A percentile compares a stretch with the other conserved stretches of the same genome.
Conservation (phyloP, 208 protist species). For the Acanthamoeba lugdunensis region DNA sequence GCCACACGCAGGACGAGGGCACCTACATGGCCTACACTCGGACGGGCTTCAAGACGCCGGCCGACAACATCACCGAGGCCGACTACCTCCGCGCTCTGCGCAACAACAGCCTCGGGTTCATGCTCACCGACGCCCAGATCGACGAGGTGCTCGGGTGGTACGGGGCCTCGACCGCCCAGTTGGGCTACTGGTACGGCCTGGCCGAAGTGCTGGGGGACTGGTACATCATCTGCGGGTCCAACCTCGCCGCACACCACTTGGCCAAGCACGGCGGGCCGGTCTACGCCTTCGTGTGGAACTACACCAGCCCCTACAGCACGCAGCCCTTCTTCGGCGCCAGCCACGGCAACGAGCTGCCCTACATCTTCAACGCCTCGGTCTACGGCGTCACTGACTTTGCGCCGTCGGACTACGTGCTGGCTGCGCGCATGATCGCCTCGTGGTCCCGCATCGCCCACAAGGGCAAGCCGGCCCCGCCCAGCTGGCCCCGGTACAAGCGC, state of each 20-base stretch:
- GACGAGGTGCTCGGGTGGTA: neutral
- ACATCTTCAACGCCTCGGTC: conserved; percentile 36
- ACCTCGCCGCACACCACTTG: conserved; percentile 45
- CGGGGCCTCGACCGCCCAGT: neutral
- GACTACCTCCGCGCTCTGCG: neutral
- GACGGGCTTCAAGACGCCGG: conserved; percentile 49
- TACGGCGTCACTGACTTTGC: neutral
- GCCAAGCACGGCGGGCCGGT: neutral
- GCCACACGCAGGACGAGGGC: conserved; percentile 77
- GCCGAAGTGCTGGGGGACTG: conserved; percentile 76
- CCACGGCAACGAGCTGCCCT: conserved; percentile 73
- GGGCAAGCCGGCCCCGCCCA: conserved; percentile 37
- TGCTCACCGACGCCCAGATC: too few relatives aligned
- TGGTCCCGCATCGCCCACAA: conserved; percentile 71
- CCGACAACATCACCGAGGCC: conserved; percentile 9
- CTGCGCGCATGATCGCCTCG: conserved; percentile 52
- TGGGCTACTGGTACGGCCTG: conserved; percentile 59
- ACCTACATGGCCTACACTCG: conserved; percentile 68
- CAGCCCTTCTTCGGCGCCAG: neutral
- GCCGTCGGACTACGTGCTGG: neutral
- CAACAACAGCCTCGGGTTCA: too few relatives aligned
- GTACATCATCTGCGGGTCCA: conserved; percentile 70
- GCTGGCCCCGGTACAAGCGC: neutral
- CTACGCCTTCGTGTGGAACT: conserved; percentile 71
- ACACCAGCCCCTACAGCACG: conserved; percentile 57